These are phyloP conservation scores for Citrullus mucosospermus DNA, from an alignment of 306 rosid genomes.

Conservation along the genomic window DNA sequence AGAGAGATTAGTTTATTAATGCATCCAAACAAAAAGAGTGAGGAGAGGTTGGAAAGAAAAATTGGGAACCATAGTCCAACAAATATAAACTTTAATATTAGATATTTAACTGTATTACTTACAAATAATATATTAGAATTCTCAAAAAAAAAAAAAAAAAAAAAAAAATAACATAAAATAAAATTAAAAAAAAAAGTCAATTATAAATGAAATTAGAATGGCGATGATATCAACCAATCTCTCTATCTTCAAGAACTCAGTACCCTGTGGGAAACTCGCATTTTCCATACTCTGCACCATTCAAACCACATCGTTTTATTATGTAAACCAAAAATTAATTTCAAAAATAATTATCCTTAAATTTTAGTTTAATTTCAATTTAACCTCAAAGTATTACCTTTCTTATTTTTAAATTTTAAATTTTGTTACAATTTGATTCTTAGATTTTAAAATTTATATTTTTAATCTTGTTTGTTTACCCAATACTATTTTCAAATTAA, in stretches of 20 bases:
- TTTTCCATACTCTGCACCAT: background rate
- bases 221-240: background rate
- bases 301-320: background rate
- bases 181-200: background rate
- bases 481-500: too few relatives aligned
- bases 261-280: background rate
- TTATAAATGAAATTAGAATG: background rate
- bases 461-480: too few relatives aligned
- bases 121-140: background rate
- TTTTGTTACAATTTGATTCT: too few relatives aligned
- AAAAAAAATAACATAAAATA: background rate
- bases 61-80: background rate
- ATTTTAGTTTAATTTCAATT: too few relatives aligned
- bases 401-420: too few relatives aligned
- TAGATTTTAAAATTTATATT: too few relatives aligned
- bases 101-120: background rate
- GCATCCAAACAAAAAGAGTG: background rate
- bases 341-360: too few relatives aligned
- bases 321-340: background rate
- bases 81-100: background rate
- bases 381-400: too few relatives aligned
- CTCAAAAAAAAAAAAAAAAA: background rate
- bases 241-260: background rate
- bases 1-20: too few relatives aligned
- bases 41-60: background rate